These are phyloP conservation scores for Ceratocystiopsis minuta DNA, from an alignment of 2,329 filamentous ascomycete genomes.

Conservation along the genomic window DNA sequence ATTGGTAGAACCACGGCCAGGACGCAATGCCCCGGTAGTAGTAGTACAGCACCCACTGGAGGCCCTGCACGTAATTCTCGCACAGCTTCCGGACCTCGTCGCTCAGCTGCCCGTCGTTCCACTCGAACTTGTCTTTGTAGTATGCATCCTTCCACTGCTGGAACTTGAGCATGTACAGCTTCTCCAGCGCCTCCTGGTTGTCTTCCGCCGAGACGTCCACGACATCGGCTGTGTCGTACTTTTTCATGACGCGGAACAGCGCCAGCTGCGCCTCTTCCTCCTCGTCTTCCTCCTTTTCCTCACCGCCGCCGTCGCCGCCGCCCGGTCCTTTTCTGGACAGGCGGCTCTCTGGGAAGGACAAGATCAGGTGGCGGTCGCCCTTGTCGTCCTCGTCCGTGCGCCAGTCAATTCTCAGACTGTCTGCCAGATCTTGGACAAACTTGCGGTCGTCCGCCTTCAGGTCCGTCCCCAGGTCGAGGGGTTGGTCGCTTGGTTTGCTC, in stretches of 20 bases:
- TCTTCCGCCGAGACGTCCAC: slow-evolving; percentile 66
- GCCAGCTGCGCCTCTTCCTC: slow-evolving; percentile 76
- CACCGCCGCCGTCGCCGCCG: slow-evolving; percentile 33
- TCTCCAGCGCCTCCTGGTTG: slow-evolving; percentile 58
- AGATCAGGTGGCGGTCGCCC: slow-evolving; percentile 32
- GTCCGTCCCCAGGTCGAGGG: slow-evolving; percentile 54
- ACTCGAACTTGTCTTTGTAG: slow-evolving; percentile 76
- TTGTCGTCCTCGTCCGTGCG: slow-evolving; percentile 38
- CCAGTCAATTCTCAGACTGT: slow-evolving; percentile 38
- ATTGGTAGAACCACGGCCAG: slow-evolving; percentile 96
- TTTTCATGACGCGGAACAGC: slow-evolving; percentile 67
- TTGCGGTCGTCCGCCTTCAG: slow-evolving; percentile 75
- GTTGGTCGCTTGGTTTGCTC: slow-evolving; percentile 42
- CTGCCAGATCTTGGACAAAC: slow-evolving; percentile 77
- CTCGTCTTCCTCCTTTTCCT: slow-evolving; percentile 47
- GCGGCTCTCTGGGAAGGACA: slow-evolving; percentile 28
- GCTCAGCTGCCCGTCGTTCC: slow-evolving; percentile 60
- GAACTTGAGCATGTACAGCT: slow-evolving; percentile 82
- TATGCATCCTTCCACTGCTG: slow-evolving; percentile 87
- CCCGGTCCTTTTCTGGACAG: not conserved
- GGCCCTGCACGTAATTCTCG: slow-evolving; percentile 91
- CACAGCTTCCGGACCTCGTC: slow-evolving; percentile 62
- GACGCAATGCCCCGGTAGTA: slow-evolving; percentile 95
- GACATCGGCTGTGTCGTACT: slow-evolving; percentile 79
- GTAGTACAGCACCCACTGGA: slow-evolving; percentile 97